Conservation (phyloP, 768 basidiomycete genomes). For the Coprinopsis marcescibilis region DNA sequence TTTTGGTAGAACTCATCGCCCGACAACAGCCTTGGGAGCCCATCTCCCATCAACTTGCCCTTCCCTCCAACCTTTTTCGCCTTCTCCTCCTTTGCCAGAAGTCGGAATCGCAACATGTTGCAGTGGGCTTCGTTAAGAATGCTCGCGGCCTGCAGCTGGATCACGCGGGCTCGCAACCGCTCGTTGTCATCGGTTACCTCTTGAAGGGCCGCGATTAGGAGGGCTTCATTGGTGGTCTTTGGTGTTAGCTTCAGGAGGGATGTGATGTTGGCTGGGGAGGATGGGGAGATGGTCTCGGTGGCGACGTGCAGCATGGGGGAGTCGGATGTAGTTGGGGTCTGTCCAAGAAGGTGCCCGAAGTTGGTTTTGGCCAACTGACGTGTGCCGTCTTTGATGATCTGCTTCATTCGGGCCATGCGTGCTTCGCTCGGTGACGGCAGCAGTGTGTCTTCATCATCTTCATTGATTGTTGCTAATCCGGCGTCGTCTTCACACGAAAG, state of each 20-base stretch:
- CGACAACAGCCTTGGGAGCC: constrained; percentile 8
- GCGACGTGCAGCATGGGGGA: not conserved
- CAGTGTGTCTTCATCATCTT: not conserved
- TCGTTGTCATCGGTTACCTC: not conserved
- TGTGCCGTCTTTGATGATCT: constrained; percentile 5
- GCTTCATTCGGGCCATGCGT: not conserved
- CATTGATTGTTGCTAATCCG: not conserved
- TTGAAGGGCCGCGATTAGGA: not conserved
- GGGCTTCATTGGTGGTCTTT: not conserved
- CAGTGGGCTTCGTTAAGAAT: constrained; percentile 13
- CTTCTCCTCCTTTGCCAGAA: constrained; percentile 9
- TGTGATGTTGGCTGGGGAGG: not conserved
- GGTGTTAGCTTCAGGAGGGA: not conserved
- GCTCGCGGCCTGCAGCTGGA: constrained; percentile 9
- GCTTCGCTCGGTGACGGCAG: constrained; percentile 7
- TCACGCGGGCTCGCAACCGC: not conserved
- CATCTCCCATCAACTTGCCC: constrained; percentile 7
- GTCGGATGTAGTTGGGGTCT: too few relatives aligned
- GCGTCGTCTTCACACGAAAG: not conserved
- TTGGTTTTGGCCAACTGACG: too few relatives aligned
- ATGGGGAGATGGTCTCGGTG: not conserved
- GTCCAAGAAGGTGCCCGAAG: too few relatives aligned
- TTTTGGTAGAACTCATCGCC: constrained; percentile 10
- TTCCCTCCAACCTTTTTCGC: constrained; percentile 3
- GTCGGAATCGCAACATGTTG: constrained; percentile 2